Base-by-base conservation (phyloP, 345 rosid genomes). In the Populus alba region DNA sequence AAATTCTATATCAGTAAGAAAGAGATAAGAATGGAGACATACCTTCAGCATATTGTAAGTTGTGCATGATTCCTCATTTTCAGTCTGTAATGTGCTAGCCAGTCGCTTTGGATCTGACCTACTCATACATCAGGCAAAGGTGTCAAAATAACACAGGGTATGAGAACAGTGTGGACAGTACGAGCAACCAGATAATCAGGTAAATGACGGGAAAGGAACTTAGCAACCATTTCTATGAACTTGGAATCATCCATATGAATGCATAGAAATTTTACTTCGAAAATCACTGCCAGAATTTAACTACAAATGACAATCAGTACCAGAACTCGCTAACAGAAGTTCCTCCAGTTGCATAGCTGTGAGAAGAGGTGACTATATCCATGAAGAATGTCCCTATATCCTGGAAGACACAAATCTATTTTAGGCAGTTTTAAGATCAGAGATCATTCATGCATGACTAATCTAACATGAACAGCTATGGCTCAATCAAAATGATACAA, bases 41-140 rank as follows among this genome's bases (percentile, higher is more conserved):
- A 91, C 98, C 96, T 96, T 92, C 73, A 96, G 88, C 99, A 94
- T 94, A 87, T 96, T 96, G 81, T 94, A 92, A 68, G 98, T 96
- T 16, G 99, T 88, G 82, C 99, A 92, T 13, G 97, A 96, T 84
- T 96, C 99, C 79, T 96, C 98, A 76, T 89, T 94, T 81, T 96
- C 97, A 0, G 89, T 71, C 45, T 74, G 71, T 70, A 92, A 80
- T 20, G 94, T 82, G 76, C 78, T 77, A 15, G 97, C 97, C 81
- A 96, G 68, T 59, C 98, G 89, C 90, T 91, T 91, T 53, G 99
- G 94, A 63, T 96, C 87, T 25, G 81, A 79, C 99, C 99, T 95
- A 33, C 74, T 74, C 87, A 43, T 71, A 72, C 75, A 67, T 69
- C 73, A 74, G 47, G 31, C 37, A 76, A 79, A n/a, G 71, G 78